Conservation (phyloP, 306 rosid genomes). For the Boehmeria nivea region DNA sequence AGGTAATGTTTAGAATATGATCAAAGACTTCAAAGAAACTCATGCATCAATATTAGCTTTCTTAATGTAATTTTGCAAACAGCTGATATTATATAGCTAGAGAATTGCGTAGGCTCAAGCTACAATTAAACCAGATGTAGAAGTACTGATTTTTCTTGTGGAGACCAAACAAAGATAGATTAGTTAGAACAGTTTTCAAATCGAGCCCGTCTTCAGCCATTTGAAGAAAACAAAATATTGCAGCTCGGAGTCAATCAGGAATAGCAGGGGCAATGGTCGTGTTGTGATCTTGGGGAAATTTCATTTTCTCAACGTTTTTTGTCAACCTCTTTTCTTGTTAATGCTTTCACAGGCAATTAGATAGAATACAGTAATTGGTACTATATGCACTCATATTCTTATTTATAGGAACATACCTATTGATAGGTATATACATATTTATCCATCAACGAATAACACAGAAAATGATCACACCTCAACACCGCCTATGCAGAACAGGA, state of each 20-base stretch:
- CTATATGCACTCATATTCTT: not conserved
- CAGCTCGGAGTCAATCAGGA: not conserved
- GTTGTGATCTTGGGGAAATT: not conserved
- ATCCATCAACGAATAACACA: constrained; percentile 12
- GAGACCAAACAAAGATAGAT: too few species aligned
- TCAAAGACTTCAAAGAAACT: not conserved
- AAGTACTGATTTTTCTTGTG: too few species aligned
- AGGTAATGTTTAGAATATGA: not conserved
- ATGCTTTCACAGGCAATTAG: too few species aligned
- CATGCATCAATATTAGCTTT: not conserved
- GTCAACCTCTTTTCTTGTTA: too few species aligned
- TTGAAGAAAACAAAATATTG: too few species aligned
- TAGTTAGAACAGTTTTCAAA: too few species aligned
- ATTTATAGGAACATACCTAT: not conserved
- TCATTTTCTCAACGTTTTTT: too few species aligned
- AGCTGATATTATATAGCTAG: not conserved
- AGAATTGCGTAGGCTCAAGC: not conserved
- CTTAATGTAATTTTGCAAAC: not conserved
- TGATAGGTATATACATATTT: not conserved
- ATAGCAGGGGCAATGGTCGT: not conserved
- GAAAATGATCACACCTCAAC: constrained; percentile 59
- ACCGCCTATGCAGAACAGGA: constrained; percentile 91
- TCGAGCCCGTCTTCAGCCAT: too few species aligned
- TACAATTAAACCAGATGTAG: not conserved
- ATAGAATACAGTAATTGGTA: too few species aligned